phyloP scores from a whole-genome alignment of 2,329 filamentous ascomycete species.

The Pestalotiopsis sp. region DNA sequence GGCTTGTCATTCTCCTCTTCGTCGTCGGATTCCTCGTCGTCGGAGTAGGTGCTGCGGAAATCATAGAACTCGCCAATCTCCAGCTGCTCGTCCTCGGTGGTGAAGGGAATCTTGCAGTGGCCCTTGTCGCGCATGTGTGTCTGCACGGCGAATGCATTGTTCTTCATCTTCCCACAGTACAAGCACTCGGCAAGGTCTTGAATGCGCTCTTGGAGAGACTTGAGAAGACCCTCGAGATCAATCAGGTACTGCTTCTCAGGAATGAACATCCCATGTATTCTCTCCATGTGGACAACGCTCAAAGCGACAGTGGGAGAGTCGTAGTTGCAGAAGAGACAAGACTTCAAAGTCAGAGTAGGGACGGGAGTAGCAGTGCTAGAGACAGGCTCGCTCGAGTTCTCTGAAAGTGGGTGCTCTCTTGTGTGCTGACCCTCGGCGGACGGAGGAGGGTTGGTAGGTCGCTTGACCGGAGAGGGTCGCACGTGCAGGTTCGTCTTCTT shows the following conservation, averaged over 20 bases:
- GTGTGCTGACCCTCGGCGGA: conserved; percentile 43
- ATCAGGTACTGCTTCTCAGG: conserved; percentile 85
- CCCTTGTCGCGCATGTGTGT: conserved; percentile 98
- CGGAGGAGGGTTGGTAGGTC: conserved; percentile 54
- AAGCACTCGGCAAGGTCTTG: conserved; percentile 82
- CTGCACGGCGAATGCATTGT: conserved; percentile 78
- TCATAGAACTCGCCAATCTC: conserved; percentile 97
- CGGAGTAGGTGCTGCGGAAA: conserved; percentile 93
- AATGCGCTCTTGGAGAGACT: conserved; percentile 79
- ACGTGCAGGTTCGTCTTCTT: conserved; percentile 60
- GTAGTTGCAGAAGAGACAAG: conserved; percentile 92
- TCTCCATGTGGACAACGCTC: conserved; percentile 87
- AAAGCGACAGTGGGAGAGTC: conserved; percentile 74
- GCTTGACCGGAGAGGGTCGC: conserved; percentile 53
- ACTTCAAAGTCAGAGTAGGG: conserved; percentile 46
- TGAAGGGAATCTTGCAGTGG: conserved; percentile 95
- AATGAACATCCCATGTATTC: conserved; percentile 93
- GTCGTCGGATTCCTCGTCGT: conserved; percentile 56
- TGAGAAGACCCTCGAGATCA: conserved; percentile 79
- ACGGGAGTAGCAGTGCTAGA: conserved; percentile 46
- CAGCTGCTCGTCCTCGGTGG: conserved; percentile 84
- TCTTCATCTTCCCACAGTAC: conserved; percentile 82
- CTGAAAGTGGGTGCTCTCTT: conserved; percentile 47
- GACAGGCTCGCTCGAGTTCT: conserved; percentile 39
- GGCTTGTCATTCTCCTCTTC: conserved; percentile 55